Base-by-base conservation (phyloP, 352 stramenopile genomes). In the Phytophthora constricta region DNA sequence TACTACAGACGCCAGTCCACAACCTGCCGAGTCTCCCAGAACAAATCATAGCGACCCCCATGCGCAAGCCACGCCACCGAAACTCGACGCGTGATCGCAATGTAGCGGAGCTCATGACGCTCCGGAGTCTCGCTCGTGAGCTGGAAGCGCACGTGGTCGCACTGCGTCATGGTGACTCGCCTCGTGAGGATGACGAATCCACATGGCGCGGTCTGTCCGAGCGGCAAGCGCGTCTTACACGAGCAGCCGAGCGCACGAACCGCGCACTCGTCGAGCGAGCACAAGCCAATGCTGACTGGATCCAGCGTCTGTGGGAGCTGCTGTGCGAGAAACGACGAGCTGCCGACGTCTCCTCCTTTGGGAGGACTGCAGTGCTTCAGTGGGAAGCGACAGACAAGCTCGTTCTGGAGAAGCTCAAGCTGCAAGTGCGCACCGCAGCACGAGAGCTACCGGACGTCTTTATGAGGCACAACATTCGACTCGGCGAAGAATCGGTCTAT, bases 51-150 rank as follows among this genome's bases (percentile, higher is more conserved):
- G n/a, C n/a, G n/a, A n/a, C n/a, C n/a, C n/a, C n/a, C 60, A 61
- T 62, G 50, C 43, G 49, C 51, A 55, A 50, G 22, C 50, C 51
- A 51, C 43, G 58, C 19, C 26, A 34, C 41, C 68, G 68, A 41
- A 75, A 75, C 68, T 75, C 62, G 41, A 76, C 68, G n/a, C 62
- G 68, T 28, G 68, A 69, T 48, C 68, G 62, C 46, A 62, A 72
- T 33, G 61, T 68, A 33, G 58, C 62, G 2, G 62, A 76, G 53
- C 53, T 68, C 4, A 19, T 56, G 11, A 63, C 57, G 26, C 58
- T 76, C 9, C 52, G 47, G 11, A 33, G 59, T 2, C 62, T 76
- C n/a, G 41, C 33, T n/a, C 10, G 10, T 4, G 57, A 76, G 47
- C 48, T 76, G 9, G 57, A 76, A n/a, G 9, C n/a, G 4, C 58